phyloP scores from a whole-genome alignment of 768 basidiomycete species.

The Lenzites betulinus region DNA sequence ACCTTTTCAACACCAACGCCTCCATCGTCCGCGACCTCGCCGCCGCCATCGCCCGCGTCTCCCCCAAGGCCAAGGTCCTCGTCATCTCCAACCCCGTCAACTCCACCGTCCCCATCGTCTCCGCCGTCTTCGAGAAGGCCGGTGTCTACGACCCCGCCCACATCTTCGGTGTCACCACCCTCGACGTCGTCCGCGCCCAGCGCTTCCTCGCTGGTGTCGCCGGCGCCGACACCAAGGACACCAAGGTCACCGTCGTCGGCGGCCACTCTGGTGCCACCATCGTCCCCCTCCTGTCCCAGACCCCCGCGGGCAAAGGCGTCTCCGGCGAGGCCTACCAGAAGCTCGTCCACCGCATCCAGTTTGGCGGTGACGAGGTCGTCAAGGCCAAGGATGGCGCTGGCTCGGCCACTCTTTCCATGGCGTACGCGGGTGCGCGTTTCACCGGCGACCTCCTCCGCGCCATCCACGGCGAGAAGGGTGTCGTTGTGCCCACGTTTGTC shows the following conservation, averaged over 20 bases:
- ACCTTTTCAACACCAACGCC: constrained; percentile 97
- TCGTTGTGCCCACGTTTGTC: constrained; percentile 83
- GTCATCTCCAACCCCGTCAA: constrained; percentile 99
- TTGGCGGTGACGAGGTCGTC: constrained; percentile 97
- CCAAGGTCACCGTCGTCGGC: constrained; percentile 84
- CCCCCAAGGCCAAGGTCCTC: constrained; percentile 90
- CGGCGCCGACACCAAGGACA: constrained; percentile 63
- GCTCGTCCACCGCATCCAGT: constrained; percentile 93
- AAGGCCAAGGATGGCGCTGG: constrained; percentile 93
- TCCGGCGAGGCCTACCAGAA: constrained; percentile 72
- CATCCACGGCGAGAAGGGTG: constrained; percentile 65
- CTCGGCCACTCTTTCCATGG: constrained; percentile 77
- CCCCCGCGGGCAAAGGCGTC: constrained; percentile 65
- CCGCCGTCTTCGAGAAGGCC: constrained; percentile 85
- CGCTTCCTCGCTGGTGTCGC: constrained; percentile 82
- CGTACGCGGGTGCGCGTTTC: constrained; percentile 76
- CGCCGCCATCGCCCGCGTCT: constrained; percentile 77
- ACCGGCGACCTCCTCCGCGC: constrained; percentile 61
- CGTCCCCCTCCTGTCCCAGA: constrained; percentile 92
- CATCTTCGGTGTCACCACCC: constrained; percentile 96
- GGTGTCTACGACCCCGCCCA: constrained; percentile 89
- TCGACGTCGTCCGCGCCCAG: constrained; percentile 95
- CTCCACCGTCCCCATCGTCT: constrained; percentile 97
- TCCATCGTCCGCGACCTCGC: constrained; percentile 98
- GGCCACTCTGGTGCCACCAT: constrained; percentile 98